These are phyloP conservation scores for Fusarium nurragi DNA, from an alignment of 2,329 filamentous ascomycete species.

Conservation along the genomic window DNA sequence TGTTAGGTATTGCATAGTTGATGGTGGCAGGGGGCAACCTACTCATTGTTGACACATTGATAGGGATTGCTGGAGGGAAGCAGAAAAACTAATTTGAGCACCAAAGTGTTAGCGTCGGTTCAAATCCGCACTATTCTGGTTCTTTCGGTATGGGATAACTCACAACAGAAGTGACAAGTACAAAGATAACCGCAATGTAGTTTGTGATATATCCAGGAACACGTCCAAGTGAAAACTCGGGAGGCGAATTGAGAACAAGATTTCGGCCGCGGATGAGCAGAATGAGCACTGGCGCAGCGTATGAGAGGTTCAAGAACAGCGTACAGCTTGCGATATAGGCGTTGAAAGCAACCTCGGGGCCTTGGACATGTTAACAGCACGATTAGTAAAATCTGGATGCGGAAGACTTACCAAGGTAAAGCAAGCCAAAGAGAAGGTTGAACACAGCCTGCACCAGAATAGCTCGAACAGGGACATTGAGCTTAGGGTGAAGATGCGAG, in stretches of 20 bases:
- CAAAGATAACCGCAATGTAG: constrained; percentile 48
- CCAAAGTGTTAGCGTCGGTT: not conserved
- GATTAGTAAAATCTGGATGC: fast-evolving
- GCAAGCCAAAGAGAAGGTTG: constrained; percentile 56
- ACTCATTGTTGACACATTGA: constrained; percentile 39
- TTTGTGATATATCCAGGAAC: constrained; percentile 46
- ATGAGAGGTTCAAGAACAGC: constrained; percentile 58
- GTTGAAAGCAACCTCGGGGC: constrained; percentile 57
- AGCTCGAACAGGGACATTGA: constrained; percentile 55
- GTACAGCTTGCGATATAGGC: constrained; percentile 58
- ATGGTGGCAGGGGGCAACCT: not conserved
- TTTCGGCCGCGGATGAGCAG: constrained; percentile 51
- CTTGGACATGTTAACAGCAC: not conserved
- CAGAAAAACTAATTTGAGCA: constrained; percentile 30
- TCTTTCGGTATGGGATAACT: not conserved
- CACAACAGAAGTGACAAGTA: constrained; percentile 52
- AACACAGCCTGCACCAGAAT: constrained; percentile 55
- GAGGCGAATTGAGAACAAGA: constrained; percentile 43
- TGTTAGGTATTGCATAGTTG: not conserved
- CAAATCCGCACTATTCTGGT: fast-evolving
- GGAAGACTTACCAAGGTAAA: constrained; percentile 48
- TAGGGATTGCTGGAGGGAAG: constrained; percentile 37
- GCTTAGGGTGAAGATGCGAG: constrained; percentile 49
- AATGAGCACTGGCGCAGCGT: constrained; percentile 54
- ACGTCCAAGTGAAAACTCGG: constrained; percentile 47